Percentiles rank a stretch among this genome's conserved stretches.
phyloP scores from a whole-genome alignment of 2,329 filamentous ascomycete genomes.

The Blumeria graminis region DNA sequence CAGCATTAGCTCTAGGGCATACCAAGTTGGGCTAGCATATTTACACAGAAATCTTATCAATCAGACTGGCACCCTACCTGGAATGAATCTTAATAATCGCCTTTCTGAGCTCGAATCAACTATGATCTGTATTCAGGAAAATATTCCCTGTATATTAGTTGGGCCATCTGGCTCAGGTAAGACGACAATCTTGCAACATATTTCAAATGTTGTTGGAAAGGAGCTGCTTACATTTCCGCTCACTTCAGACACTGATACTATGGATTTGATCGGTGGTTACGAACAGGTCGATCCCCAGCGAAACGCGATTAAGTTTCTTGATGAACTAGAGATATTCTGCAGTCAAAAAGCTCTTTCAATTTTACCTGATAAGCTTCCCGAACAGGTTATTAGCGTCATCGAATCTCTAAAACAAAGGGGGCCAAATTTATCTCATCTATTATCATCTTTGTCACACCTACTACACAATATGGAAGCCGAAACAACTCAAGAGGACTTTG shows the following conservation, averaged over 20 bases:
- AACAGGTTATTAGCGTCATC: slow-evolving; percentile 25
- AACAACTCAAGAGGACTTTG: slow-evolving; percentile 19
- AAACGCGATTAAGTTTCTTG: slow-evolving; percentile 36
- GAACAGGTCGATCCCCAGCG: slow-evolving; percentile 75
- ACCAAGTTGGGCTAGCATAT: slow-evolving; percentile 61
- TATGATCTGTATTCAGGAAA: slow-evolving; percentile 65
- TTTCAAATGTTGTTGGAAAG: slow-evolving; percentile 59
- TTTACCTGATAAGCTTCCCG: slow-evolving; percentile 23
- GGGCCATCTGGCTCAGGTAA: slow-evolving; percentile 75
- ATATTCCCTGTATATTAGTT: slow-evolving; percentile 72
- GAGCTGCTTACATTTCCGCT: slow-evolving; percentile 62
- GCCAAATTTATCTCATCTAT: slow-evolving; percentile 6
- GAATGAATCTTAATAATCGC: slow-evolving; percentile 26
- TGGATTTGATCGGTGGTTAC: slow-evolving; percentile 91
- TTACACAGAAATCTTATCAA: slow-evolving; percentile 33
- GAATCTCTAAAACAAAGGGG: slow-evolving; percentile 20
- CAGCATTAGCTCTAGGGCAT: slow-evolving; percentile 35
- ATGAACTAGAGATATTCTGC: slow-evolving; percentile 27
- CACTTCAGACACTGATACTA: slow-evolving; percentile 87
- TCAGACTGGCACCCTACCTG: slow-evolving; percentile 27
- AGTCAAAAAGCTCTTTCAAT: slow-evolving; percentile 24
- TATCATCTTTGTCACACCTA: slow-evolving; percentile 13
- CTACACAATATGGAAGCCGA: slow-evolving; percentile 13
- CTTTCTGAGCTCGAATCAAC: slow-evolving; percentile 62
- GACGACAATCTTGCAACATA: slow-evolving; percentile 50